Base-by-base conservation (phyloP, 192 early-diverging fungal species). In the Entomortierella chlamydospora region DNA sequence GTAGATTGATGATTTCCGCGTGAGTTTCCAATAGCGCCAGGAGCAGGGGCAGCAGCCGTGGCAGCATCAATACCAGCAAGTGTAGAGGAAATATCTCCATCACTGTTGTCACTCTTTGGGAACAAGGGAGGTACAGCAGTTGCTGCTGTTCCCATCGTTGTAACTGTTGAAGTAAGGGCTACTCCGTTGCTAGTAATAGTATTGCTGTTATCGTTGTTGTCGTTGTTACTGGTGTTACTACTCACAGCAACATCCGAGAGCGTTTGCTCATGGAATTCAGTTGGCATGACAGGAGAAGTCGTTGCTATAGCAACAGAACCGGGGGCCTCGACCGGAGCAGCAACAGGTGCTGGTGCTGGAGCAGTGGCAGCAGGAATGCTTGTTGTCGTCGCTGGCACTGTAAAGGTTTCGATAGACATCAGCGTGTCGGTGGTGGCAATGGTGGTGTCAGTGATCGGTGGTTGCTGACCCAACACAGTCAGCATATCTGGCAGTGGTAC, bases 331-430 rank as follows among this genome's bases (percentile, higher is more conserved):
- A 39, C 33, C 37, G 30, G 33, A 17, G 30, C 57, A 7, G 51
- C 34, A 34, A 47, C 54, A 28, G 37, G 64, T 57, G 34, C 49
- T 20, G 23, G 66, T 26, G 39, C 57, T 34, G 45, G 39, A 26
- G 41, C 49, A 54, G 52, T 54, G 25, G 25, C 52, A 23, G 28
- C 52, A 9, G 28, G 28, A 23, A 54, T 28, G 15, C 11, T 29
- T 9, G 52, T 15, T 54, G 25, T 26, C 6, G 52, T 37, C 10
- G 34, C 10, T 37, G 34, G 4, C 34, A 10, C 10, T n/a, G n/a
- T n/a, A n/a, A n/a, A n/a, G n/a, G n/a, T n/a, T n/a, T n/a, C n/a
- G n/a, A n/a, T n/a, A n/a, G n/a, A n/a, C n/a, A n/a, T n/a, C n/a
- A n/a, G n/a, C n/a, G n/a, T n/a, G n/a, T n/a, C n/a, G n/a, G n/a